Conservation (phyloP, 202 grass and related monocot species). For the Digitaria exilis region DNA sequence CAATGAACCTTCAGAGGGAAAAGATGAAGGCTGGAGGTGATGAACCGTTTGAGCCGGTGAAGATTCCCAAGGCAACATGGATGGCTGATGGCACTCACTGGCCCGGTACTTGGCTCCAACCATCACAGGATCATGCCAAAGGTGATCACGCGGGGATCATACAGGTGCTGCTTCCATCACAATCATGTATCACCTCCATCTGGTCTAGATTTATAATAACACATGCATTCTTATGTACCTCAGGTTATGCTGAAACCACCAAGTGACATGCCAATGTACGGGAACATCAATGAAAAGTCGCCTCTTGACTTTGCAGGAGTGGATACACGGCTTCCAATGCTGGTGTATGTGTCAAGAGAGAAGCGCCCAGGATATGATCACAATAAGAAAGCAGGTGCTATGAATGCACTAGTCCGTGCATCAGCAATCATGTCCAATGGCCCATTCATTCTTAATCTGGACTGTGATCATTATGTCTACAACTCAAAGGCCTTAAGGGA, state of each 20-base stretch:
- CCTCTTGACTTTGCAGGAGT: slow-evolving; percentile 68
- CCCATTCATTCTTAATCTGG: slow-evolving; percentile 96
- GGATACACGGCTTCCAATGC: slow-evolving; percentile 84
- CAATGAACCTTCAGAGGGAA: slow-evolving; percentile 85
- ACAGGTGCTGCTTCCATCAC: slow-evolving; percentile 59
- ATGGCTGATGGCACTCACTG: slow-evolving; percentile 98
- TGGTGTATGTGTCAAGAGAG: slow-evolving; percentile 94
- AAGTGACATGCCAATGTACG: slow-evolving; percentile 63
- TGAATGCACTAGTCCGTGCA: slow-evolving; percentile 92
- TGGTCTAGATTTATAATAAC: slow-evolving; percentile 16
- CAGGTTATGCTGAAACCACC: slow-evolving; percentile 98
- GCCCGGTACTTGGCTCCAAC: slow-evolving; percentile 87
- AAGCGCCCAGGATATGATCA: slow-evolving; percentile 97
- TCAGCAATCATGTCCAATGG: slow-evolving; percentile 98
- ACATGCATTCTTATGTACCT: slow-evolving; percentile 24
- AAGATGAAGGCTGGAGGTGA: slow-evolving; percentile 75
- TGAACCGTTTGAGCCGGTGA: slow-evolving; percentile 76
- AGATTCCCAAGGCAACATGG: slow-evolving; percentile 97
- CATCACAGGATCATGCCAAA: slow-evolving; percentile 73
- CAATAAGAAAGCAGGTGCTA: slow-evolving; percentile 98
- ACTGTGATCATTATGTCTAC: slow-evolving; percentile 97
- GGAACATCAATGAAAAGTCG: slow-evolving; percentile 58
- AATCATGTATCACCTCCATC: not conserved
- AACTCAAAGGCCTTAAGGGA: slow-evolving; percentile 87
- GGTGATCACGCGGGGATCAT: slow-evolving; percentile 94